phyloP scores from a whole-genome alignment of 2,329 filamentous ascomycete genomes.

The Uncinocarpus reesii region DNA sequence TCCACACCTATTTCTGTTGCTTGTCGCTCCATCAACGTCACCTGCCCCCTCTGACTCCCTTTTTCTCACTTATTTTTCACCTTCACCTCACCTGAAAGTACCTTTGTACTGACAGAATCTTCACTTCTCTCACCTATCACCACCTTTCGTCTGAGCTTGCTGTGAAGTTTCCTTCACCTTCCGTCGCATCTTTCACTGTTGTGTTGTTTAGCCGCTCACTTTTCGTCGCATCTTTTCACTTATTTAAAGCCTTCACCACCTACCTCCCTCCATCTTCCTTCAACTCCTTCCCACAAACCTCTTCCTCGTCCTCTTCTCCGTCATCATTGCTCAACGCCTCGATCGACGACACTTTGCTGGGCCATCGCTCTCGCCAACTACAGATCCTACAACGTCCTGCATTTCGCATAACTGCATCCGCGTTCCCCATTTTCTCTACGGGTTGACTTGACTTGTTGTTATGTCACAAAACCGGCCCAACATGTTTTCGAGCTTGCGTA shows the following conservation, averaged over 20 bases:
- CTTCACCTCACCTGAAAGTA: not conserved
- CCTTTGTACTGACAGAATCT: conserved; percentile 1
- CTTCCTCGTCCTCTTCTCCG: conserved; percentile 11
- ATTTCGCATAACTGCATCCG: not conserved
- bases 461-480: conserved; percentile 91
- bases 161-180: conserved; percentile 6
- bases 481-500: conserved; percentile 78
- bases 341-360: not conserved
- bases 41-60: conserved; percentile 6
- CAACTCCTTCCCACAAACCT: conserved; percentile 14
- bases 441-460: conserved; percentile 13
- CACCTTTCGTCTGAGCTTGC: not conserved
- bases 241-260: conserved; percentile 14
- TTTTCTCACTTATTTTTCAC: conserved; percentile 1
- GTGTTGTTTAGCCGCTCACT: conserved; percentile 6
- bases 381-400: not conserved
- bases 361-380: not conserved
- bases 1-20: conserved; percentile 17
- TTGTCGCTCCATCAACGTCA: conserved; percentile 14
- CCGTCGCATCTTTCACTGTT: conserved; percentile 9
- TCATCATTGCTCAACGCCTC: not conserved
- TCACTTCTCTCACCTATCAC: not conserved
- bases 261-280: conserved; percentile 20
- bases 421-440: not conserved
- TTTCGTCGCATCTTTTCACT: conserved; percentile 15